Evolutionary conservation across 2,329 filamentous ascomycete genomes (phyloP).

Genomic region (Pezicula carpinea): DNA sequence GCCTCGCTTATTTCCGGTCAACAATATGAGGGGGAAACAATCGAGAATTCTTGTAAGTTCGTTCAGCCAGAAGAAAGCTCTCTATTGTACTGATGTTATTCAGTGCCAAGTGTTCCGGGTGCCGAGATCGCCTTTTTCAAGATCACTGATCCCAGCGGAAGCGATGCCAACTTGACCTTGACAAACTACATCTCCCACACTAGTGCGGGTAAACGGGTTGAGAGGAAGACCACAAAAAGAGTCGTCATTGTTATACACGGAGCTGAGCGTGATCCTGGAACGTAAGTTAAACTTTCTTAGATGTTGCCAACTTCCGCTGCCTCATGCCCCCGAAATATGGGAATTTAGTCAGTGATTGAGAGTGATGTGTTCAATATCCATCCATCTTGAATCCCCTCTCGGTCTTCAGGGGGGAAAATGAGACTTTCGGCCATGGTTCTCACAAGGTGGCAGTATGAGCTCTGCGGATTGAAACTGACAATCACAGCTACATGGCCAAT

Average conservation of each 20-base stretch:
- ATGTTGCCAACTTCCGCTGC: background rate
- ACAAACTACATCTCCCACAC: conserved; percentile 30
- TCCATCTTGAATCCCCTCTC: no score
- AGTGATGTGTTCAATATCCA: no score
- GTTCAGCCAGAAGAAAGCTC: background rate
- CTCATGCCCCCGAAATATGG: no score
- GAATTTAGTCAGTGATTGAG: no score
- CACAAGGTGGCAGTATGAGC: background rate
- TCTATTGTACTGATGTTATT: background rate
- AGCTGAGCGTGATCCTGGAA: conserved; percentile 26
- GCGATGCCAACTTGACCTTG: conserved; percentile 20
- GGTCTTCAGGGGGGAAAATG: no score
- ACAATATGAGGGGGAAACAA: conserved; percentile 1
- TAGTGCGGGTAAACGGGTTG: conserved; percentile 21
- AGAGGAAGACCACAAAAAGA: conserved; percentile 22
- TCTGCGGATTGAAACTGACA: background rate
- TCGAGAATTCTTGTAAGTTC: background rate
- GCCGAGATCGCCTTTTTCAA: conserved; percentile 30
- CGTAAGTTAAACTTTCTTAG: background rate
- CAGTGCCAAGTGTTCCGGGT: conserved; percentile 26
- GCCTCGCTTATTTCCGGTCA: background rate
- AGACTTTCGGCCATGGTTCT: no score
- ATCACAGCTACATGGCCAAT: conserved; percentile 28
- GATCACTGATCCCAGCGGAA: conserved; percentile 11
- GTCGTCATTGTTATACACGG: conserved; percentile 33